Conservation (phyloP, 2,329 filamentous ascomycete species). For the Pyricularia grisea region DNA sequence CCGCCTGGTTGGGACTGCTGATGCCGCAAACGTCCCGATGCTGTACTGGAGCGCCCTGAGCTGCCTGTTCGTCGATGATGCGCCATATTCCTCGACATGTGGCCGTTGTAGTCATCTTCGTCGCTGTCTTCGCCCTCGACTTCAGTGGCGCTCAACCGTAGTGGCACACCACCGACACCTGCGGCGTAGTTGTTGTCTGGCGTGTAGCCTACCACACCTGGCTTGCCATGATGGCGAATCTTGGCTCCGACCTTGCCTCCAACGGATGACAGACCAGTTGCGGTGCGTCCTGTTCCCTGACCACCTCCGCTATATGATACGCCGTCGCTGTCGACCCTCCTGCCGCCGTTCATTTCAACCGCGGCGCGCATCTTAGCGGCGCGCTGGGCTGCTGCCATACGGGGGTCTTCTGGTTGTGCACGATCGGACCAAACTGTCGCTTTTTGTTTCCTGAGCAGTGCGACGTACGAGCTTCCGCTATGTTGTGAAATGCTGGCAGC, state of each 20-base stretch:
- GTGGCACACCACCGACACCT: slow-evolving; percentile 69
- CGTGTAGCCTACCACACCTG: slow-evolving; percentile 68
- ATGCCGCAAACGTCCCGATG: slow-evolving; percentile 33
- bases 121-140: slow-evolving; percentile 83
- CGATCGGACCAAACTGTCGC: slow-evolving; percentile 98
- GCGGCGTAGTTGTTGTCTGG: slow-evolving; percentile 68
- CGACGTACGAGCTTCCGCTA: slow-evolving; percentile 74
- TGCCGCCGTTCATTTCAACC: slow-evolving; percentile 66
- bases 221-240: slow-evolving; percentile 80
- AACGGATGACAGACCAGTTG: slow-evolving; percentile 51
- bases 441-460: slow-evolving; percentile 92
- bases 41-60: slow-evolving; percentile 63
- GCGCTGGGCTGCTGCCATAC: slow-evolving; percentile 71
- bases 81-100: slow-evolving; percentile 25
- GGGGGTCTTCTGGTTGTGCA: slow-evolving; percentile 83
- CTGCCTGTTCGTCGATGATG: slow-evolving; percentile 65
- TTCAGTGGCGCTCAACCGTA: slow-evolving; percentile 90
- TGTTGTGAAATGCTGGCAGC: slow-evolving; percentile 26
- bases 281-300: slow-evolving; percentile 35
- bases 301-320: slow-evolving; percentile 12
- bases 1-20: slow-evolving; percentile 11
- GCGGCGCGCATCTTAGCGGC: slow-evolving; percentile 81
- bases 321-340: slow-evolving; percentile 16
- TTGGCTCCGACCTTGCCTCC: slow-evolving; percentile 65
- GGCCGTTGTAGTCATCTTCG: slow-evolving; percentile 47